Percentiles rank a stretch among this genome's conserved stretches.
These are phyloP conservation scores for Coemansia sp. DNA, from an alignment of 192 early-diverging fungal genomes.

Conservation along the genomic window DNA sequence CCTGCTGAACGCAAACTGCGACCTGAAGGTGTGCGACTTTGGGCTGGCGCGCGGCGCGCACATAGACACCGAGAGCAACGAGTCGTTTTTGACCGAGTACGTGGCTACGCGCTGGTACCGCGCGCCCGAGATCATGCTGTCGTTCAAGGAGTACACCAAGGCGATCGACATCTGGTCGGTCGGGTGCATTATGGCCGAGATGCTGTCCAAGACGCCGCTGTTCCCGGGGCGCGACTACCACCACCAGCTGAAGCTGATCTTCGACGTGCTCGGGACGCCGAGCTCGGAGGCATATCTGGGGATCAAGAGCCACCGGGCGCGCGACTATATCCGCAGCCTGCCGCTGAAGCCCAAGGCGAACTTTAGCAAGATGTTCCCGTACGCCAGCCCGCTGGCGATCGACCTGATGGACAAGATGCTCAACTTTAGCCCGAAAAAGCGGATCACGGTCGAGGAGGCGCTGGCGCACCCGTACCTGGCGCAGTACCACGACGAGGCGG, in stretches of 20 bases:
- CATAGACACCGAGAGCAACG: constrained; percentile 72
- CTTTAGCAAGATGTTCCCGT: constrained; percentile 78
- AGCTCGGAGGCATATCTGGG: constrained; percentile 79
- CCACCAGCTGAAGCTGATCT: constrained; percentile 92
- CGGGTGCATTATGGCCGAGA: constrained; percentile 83
- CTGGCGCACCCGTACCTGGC: constrained; percentile 87
- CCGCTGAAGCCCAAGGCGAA: constrained; percentile 83
- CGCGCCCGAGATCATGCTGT: constrained; percentile 94
- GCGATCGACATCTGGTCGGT: constrained; percentile 95
- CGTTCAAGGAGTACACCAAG: constrained; percentile 97
- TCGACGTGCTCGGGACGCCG: constrained; percentile 97
- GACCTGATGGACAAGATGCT: constrained; percentile 86
- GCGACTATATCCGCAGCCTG: constrained; percentile 86
- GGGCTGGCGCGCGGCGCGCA: constrained; percentile 91
- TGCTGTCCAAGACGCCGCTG: constrained; percentile 74
- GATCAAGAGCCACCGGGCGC: constrained; percentile 76
- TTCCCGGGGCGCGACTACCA: constrained; percentile 89
- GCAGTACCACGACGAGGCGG: constrained; percentile 64
- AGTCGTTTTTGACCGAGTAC: constrained; percentile 93
- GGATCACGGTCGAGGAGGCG: constrained; percentile 89
- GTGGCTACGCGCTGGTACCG: constrained; percentile 94
- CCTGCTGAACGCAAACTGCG: constrained; percentile 96
- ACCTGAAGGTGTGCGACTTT: constrained; percentile 99
- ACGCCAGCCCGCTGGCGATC: constrained; percentile 80
- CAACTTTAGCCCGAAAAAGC: constrained; percentile 76